Base-by-base conservation (phyloP, 495 filamentous ascomycete species). In the Lophium mytilinum region DNA sequence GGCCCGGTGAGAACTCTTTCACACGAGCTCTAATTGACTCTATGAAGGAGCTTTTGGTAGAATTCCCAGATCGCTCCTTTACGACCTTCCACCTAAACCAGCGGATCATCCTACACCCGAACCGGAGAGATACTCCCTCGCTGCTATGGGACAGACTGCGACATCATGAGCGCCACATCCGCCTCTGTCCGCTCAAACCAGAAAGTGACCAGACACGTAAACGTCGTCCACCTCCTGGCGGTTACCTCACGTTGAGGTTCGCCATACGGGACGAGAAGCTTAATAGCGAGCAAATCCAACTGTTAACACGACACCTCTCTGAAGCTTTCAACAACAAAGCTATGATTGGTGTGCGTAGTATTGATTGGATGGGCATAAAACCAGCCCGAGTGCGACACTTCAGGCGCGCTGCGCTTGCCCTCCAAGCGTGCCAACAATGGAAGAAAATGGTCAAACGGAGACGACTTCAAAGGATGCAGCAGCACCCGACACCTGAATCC, bases 1-100 rank as follows among this genome's bases (percentile, higher is more conserved):
- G 17, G 21, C 60, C 61, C 3, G 61, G 61, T n/a, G 17, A 21
- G 14, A 53, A 64, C 39, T 64, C 61, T 4, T 64, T 64, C 43
- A 64, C 61, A 5, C 37, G 33, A 21, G 56, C 61, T n/a, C 40
- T 64, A 9, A 56, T 59, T 10, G 43, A 52, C 14, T 53, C 61
- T 10, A 37, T 64, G 9, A 37, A 53, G 21, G 49, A 64, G 11
- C 41, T 64, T 3, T 21, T 64, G 14, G 21, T 40, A 11, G 53
- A 64, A 14, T 41, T 24, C 17, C 42, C 49, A 4, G 35, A 43
- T 6, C 5, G 37, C 43, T 53, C 46, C n/a, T 64, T 60, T 17
- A 24, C 61, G 17, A 50, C 48, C 11, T 49, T 37, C 12, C 53
- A 60, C 15, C 57, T 57, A 4, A 19, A 11, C 19, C 45, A 64